phyloP scores from a whole-genome alignment of 2,329 filamentous ascomycete species.

The Keithomyces neogunnii region DNA sequence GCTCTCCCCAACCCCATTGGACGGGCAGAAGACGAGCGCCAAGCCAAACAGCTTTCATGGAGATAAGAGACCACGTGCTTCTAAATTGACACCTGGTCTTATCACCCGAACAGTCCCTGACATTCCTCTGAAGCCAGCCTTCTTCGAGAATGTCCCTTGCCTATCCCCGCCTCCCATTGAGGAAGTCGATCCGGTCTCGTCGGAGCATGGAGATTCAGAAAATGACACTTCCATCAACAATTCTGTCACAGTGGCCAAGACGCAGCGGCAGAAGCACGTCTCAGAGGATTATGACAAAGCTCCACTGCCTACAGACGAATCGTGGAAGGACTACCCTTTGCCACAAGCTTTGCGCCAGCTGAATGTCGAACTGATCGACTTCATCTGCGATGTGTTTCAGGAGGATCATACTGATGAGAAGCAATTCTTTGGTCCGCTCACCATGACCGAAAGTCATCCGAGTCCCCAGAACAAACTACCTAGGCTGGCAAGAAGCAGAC shows the following conservation, averaged over 20 bases:
- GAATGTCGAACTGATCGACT: constrained; percentile 47
- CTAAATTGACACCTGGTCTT: constrained; percentile 18
- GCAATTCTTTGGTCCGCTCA: constrained; percentile 33
- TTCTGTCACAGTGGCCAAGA: not conserved
- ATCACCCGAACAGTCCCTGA: constrained; percentile 23
- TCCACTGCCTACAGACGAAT: constrained; percentile 16
- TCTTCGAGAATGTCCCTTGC: constrained; percentile 28
- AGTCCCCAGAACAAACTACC: constrained; percentile 6
- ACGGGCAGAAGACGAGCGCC: constrained; percentile 21
- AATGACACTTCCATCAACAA: constrained; percentile 2
- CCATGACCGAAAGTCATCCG: constrained; percentile 9
- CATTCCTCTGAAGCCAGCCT: constrained; percentile 25
- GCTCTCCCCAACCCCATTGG: constrained; percentile 15
- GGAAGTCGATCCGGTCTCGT: constrained; percentile 11
- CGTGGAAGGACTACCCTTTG: constrained; percentile 24
- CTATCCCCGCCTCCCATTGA: constrained; percentile 15
- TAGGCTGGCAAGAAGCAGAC: constrained; percentile 9
- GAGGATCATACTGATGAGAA: constrained; percentile 45
- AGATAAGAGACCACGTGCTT: constrained; percentile 26
- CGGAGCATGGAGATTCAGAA: constrained; percentile 10
- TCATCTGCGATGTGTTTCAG: constrained; percentile 52
- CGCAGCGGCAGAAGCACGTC: constrained; percentile 1
- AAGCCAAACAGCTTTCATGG: constrained; percentile 21
- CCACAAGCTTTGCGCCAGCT: constrained; percentile 50
- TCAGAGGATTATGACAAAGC: constrained; percentile 14